Base-by-base conservation (phyloP, 306 rosid genomes). In the Cucumis sativus region DNA sequence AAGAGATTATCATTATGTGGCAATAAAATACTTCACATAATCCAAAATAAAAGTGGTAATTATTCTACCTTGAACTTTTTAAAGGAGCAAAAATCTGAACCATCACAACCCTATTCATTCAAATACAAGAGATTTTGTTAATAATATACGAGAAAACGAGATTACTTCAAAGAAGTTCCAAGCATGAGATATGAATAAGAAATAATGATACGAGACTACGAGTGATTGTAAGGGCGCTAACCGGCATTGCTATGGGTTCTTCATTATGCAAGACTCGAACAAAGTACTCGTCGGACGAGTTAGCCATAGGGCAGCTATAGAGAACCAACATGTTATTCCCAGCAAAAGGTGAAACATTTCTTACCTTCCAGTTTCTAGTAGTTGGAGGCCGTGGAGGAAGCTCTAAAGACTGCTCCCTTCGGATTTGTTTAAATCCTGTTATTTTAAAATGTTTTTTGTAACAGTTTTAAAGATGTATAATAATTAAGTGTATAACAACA, bases 221-320 rank as follows among this genome's bases (percentile, higher is more conserved):
- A 8, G 11, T 17, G 52, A 11, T 7, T 30, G 18, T 11, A 25
- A 45, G 35, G 15, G 8, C 23, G 73, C 91, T 88, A 82, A 95
- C 98, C 0, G 88, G 96, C 89, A 94, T 52, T 57, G 93, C 93
- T 77, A 90, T 73, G 49, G 96, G 92, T 71, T 82, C 86, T 85
- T 94, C 98, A 68, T 92, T 94, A 88, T 92, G 98, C 83, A 94
- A 79, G 75, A 92, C 97, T 83, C 81, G 91, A 81, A 94, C 95
- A 78, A 86, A 89, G 85, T 92, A 83, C 78, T 90, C 78, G 88
- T 86, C 87, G 55, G 77, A 83, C 56, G 85, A 62, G 81, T 88
- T 90, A 70, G 92, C 85, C 8, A 28, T 0, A 28, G 91, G 88
- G 78, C 98, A 94, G 72, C 88, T 89, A 82, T 92, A 89, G 59